Evolutionary conservation across 2,329 filamentous ascomycete genomes (phyloP).

Genomic region (Blastomyces emzantsi): DNA sequence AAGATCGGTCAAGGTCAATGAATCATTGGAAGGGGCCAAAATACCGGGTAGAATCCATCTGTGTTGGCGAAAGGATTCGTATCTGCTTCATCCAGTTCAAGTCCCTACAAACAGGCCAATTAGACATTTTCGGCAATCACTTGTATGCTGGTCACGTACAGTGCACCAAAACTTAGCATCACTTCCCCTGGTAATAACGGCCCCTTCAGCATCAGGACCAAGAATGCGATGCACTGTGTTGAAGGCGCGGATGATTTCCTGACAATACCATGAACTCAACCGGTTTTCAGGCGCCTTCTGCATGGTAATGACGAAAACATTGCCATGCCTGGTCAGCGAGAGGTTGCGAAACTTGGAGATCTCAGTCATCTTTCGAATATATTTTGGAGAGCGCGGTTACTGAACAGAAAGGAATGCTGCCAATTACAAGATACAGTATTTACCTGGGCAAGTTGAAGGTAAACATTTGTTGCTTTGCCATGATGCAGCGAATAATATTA

Average conservation of each 20-base stretch:
- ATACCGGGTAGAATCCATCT: slow-evolving; percentile 50
- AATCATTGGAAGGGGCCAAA: slow-evolving; percentile 28
- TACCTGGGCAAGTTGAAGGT: neutral
- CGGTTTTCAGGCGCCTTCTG: slow-evolving; percentile 48
- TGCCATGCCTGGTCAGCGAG: slow-evolving; percentile 39
- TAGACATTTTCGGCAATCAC: neutral
- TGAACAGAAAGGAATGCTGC: neutral
- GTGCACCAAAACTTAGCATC: slow-evolving; percentile 44
- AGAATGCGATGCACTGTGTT: slow-evolving; percentile 40
- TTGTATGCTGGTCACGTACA: slow-evolving; percentile 14
- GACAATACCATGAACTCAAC: slow-evolving; percentile 36
- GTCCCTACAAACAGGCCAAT: slow-evolving; percentile 21
- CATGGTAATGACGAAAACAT: slow-evolving; percentile 47
- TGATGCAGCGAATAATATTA: neutral
- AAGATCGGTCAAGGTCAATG: slow-evolving; percentile 17
- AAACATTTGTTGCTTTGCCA: neutral
- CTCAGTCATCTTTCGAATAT: slow-evolving; percentile 17
- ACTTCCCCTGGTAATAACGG: slow-evolving; percentile 45
- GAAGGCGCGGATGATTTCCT: slow-evolving; percentile 46
- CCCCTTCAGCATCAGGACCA: slow-evolving; percentile 41
- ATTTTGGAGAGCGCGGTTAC: neutral
- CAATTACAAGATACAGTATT: neutral
- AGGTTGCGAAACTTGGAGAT: slow-evolving; percentile 34
- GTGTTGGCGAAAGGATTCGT: slow-evolving; percentile 48
- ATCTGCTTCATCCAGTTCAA: slow-evolving; percentile 41